Evolutionary conservation across 192 early-diverging fungal species (phyloP).

Genomic region (Podila verticillata): DNA sequence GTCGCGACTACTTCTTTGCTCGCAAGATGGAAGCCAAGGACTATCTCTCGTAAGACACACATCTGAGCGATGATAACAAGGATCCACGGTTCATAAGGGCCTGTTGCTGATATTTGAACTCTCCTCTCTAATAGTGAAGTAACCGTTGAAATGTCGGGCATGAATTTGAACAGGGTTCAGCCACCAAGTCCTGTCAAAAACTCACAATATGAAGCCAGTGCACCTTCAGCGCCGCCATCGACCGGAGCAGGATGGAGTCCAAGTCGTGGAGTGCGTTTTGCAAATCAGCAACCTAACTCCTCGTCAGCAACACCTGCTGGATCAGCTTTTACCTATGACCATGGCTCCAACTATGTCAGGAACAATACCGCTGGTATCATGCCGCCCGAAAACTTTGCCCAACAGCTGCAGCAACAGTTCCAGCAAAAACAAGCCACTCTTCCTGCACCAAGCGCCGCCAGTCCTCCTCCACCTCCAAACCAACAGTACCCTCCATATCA

Average conservation of each 20-base stretch:
- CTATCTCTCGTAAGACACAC: constrained; percentile 45
- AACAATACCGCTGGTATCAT: background rate
- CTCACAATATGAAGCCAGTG: constrained; percentile 35
- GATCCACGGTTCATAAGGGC: background rate
- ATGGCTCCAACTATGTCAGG: background rate
- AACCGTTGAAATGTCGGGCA: constrained; percentile 20
- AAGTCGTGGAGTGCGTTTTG: constrained; percentile 26
- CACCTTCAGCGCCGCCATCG: constrained; percentile 9
- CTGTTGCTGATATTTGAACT: background rate
- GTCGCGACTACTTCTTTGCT: constrained; percentile 76
- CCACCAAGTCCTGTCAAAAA: constrained; percentile 14
- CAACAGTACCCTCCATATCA: background rate
- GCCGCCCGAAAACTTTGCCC: constrained; percentile 20
- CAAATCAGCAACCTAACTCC: background rate
- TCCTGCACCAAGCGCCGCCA: background rate
- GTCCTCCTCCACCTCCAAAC: background rate
- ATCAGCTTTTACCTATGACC: constrained; percentile 6
- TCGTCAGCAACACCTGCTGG: constrained; percentile 1
- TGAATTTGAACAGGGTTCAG: constrained; percentile 28
- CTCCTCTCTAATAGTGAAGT: constrained; percentile 18
- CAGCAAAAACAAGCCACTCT: constrained; percentile 23
- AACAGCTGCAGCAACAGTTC: constrained; percentile 36
- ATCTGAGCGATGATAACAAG: background rate
- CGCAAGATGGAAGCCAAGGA: constrained; percentile 74
- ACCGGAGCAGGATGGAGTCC: constrained; percentile 31